Conservation (phyloP, 2,329 filamentous ascomycete species). For the Pseudogymnoascus sp. region DNA sequence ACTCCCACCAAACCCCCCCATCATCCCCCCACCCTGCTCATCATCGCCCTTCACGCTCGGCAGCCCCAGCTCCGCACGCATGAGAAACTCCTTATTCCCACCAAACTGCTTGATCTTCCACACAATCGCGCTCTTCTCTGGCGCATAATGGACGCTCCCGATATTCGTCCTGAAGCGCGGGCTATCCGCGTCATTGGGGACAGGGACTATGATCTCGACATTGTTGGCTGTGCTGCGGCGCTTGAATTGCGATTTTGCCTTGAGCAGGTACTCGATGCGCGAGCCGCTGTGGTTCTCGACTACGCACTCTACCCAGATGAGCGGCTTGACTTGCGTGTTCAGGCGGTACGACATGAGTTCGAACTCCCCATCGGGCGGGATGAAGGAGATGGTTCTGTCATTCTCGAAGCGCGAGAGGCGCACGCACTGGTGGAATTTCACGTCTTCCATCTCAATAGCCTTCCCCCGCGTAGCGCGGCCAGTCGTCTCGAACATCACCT, state of each 20-base stretch:
- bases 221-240: conserved; percentile 96
- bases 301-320: conserved; percentile 98
- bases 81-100: conserved; percentile 95
- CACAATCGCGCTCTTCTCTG: conserved; percentile 93
- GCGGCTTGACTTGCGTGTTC: conserved; percentile 95
- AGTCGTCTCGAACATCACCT: conserved; percentile 99
- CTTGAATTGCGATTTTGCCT: conserved; percentile 97
- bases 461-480: conserved; percentile 90
- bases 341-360: conserved; percentile 98
- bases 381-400: conserved; percentile 97
- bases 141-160: conserved; percentile 92
- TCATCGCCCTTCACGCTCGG: conserved; percentile 93
- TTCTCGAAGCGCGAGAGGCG: conserved; percentile 94
- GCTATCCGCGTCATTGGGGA: conserved; percentile 93
- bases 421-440: conserved; percentile 99
- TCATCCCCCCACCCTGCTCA: conserved; percentile 94
- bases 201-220: conserved; percentile 93
- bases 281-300: conserved; percentile 94
- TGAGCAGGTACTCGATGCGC: conserved; percentile 97
- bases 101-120: conserved; percentile 99
- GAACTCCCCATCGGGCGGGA: conserved; percentile 96
- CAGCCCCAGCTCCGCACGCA: conserved; percentile 91
- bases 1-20: conserved; percentile 89
- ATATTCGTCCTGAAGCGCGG: conserved; percentile 97
- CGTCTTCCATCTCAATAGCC: conserved; percentile 98